Evolutionary conservation across 2,329 filamentous ascomycete species (phyloP).

Genomic region (Rosellinia necatrix): DNA sequence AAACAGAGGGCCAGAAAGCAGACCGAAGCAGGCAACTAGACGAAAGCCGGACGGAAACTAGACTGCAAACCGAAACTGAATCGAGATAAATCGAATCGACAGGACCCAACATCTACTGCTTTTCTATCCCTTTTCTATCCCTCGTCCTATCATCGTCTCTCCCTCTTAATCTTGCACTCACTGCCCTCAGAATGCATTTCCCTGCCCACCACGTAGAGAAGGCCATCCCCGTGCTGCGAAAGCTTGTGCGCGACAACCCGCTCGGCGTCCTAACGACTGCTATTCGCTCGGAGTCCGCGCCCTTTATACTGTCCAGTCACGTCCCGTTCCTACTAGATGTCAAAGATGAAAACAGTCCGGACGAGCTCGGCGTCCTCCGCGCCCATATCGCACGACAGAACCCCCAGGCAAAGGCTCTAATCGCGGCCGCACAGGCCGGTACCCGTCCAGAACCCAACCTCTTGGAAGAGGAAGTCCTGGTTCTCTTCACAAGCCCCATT

Average conservation of each 20-base stretch:
- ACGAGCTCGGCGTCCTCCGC: slow-evolving; percentile 17
- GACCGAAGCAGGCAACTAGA: too few species aligned
- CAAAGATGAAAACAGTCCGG: slow-evolving; percentile 3
- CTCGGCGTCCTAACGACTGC: slow-evolving; percentile 15
- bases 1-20: too few species aligned
- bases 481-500: slow-evolving; percentile 9
- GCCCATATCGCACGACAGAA: slow-evolving; percentile 17
- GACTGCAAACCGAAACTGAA: too few species aligned
- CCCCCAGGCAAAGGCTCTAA: slow-evolving; percentile 18
- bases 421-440: slow-evolving; percentile 14
- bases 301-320: slow-evolving; percentile 18
- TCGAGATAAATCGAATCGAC: too few species aligned
- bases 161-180: not conserved
- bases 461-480: slow-evolving; percentile 13
- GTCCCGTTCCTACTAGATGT: slow-evolving; percentile 17
- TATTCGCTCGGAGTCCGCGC: slow-evolving; percentile 17
- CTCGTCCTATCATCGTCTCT: not conserved
- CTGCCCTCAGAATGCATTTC: slow-evolving; percentile 4
- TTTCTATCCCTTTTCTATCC: not conserved
- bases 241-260: slow-evolving; percentile 13
- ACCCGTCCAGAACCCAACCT: not conserved
- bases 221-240: slow-evolving; percentile 11
- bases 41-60: too few species aligned
- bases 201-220: slow-evolving; percentile 11
- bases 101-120: not conserved